phyloP scores from a whole-genome alignment of 192 early-diverging fungal genomes.

The Funneliformis geosporum region DNA sequence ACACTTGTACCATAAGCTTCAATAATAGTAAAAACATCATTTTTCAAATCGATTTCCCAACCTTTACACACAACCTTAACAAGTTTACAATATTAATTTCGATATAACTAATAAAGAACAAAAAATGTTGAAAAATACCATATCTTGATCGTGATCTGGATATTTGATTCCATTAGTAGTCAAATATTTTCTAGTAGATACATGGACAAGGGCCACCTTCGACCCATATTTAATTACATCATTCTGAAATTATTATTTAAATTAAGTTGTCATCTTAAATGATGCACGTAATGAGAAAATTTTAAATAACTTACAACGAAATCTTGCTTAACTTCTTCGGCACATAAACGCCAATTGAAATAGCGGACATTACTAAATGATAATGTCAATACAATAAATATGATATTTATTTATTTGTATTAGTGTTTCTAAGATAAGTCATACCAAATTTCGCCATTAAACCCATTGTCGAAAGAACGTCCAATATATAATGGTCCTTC shows the following conservation, averaged over 20 bases:
- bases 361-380: too few species aligned
- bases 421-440: too few species aligned
- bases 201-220: background rate
- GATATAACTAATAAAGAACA: background rate
- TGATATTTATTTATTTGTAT: too few species aligned
- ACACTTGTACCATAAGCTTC: background rate
- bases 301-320: constrained; percentile 3
- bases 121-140: background rate
- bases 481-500: constrained; percentile 6
- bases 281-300: constrained; percentile 11
- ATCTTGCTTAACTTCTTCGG: background rate
- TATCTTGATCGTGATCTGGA: background rate
- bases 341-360: too few species aligned
- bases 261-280: background rate
- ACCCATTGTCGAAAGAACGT: too few species aligned
- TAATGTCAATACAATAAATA: too few species aligned
- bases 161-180: background rate
- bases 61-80: background rate
- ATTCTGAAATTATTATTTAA: background rate
- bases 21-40: background rate
- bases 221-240: background rate
- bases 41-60: background rate
- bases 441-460: constrained; percentile 1
- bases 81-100: background rate
- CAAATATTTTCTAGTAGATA: background rate